Base-by-base conservation (phyloP, 805 yeast species). In the Wickerhamomyces pijperi region DNA sequence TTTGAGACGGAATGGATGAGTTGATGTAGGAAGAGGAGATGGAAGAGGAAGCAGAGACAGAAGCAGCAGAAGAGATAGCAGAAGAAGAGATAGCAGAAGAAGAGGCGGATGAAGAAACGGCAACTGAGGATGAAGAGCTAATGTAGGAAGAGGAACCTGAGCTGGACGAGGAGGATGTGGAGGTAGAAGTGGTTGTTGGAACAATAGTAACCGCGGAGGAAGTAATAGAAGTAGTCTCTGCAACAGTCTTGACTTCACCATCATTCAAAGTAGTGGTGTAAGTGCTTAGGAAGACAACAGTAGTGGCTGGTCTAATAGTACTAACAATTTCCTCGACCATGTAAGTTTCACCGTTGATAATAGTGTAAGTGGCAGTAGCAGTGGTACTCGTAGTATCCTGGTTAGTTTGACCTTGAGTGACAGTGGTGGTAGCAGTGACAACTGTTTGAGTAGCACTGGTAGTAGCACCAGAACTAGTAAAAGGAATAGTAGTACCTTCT, bases 341-440 rank as follows among this genome's bases (percentile, higher is more conserved):
- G 39, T 50, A 51, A n/a, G 58, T 52, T 5, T 50, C 50, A 20
- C 56, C 55, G 33, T 40, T 51, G 35, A 47, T 43, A 13, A 45
- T 48, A 17, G 54, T 47, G 32, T 43, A 38, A 14, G 38, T 36
- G 16, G 29, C 28, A 25, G 43, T 15, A 32, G 16, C 20, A n/a
- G 33, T 19, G 41, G n/a, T n/a, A n/a, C n/a, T n/a, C n/a, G n/a
- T n/a, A n/a, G n/a, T n/a, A n/a, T n/a, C n/a, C n/a, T n/a, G n/a
- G n/a, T n/a, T 33, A 18, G 39, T 35, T 4, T 39, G 38, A 13
- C 17, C 42, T 32, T 36, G 36, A 21, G 36, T 33, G 15, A 28
- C 39, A 32, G 36, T 16, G 16, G n/a, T 20, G 21, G 36, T 28
- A 3, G 39, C 28, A 21, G 25, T 21, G 25, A 11, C 11, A 34